Percentiles rank a stretch among this genome's conserved stretches.
Evolutionary conservation across 352 stramenopile species (phyloP).

Genomic region (Blastocystis sp.): DNA sequence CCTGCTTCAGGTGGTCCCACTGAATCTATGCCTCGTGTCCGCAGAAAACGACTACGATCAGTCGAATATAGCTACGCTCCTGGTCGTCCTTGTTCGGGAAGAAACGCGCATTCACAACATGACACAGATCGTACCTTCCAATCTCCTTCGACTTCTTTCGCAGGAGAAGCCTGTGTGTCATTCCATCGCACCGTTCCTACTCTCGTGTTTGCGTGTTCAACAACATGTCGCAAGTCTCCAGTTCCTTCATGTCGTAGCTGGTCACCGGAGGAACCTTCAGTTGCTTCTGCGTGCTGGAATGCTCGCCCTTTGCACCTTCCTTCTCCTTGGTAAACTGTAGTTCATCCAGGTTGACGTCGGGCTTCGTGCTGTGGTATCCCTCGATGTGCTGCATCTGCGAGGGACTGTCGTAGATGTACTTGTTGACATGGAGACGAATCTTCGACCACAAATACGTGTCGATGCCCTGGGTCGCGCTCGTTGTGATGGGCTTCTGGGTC

Average conservation of each 20-base stretch:
- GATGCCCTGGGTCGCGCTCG: neutral
- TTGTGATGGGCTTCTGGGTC: neutral
- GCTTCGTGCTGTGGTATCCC: neutral
- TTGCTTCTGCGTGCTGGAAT: neutral
- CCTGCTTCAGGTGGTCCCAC: slow-evolving; percentile 37
- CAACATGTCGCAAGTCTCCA: slow-evolving; percentile 1
- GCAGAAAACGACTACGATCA: neutral
- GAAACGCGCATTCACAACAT: slow-evolving; percentile 37
- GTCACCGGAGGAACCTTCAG: neutral
- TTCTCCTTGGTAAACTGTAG: neutral
- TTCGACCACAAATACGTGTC: slow-evolving; percentile 51
- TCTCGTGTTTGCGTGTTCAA: slow-evolving; percentile 41
- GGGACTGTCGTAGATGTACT: slow-evolving; percentile 27
- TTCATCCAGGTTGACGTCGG: slow-evolving; percentile 12
- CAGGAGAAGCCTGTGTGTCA: neutral
- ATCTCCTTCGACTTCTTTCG: slow-evolving; percentile 43
- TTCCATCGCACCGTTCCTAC: neutral
- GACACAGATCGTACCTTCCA: slow-evolving; percentile 25
- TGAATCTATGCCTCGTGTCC: neutral
- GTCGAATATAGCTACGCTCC: slow-evolving; percentile 23
- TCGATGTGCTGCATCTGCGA: slow-evolving; percentile 11
- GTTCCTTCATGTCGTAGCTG: slow-evolving; percentile 37
- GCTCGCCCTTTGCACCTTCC: neutral
- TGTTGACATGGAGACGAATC: slow-evolving; percentile 24
- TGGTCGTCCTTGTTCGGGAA: neutral